phyloP scores from a whole-genome alignment of 2,329 filamentous ascomycete species.

The Fusarium avenaceum region DNA sequence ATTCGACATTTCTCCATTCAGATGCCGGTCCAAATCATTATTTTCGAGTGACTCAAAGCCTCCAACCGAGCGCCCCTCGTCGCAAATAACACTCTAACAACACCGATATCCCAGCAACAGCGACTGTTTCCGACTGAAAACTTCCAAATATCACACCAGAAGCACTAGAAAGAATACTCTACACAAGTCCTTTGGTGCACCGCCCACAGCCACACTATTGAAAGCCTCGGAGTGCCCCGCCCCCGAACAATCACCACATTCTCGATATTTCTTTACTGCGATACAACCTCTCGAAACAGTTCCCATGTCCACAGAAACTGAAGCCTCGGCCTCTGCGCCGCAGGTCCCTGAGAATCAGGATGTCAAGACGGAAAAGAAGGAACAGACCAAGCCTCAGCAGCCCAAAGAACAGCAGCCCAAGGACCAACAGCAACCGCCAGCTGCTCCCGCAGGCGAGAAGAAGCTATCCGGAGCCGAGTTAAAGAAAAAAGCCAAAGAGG shows the following conservation, averaged over 20 bases:
- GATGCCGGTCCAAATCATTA: constrained; percentile 44
- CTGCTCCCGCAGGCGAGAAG: constrained; percentile 54
- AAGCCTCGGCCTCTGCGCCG: constrained; percentile 49
- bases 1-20: constrained; percentile 44
- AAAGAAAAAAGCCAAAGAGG: constrained; percentile 90
- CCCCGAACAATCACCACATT: constrained; percentile 30
- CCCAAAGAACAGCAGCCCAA: constrained; percentile 41
- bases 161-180: not conserved
- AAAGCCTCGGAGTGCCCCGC: constrained; percentile 40
- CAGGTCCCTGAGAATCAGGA: constrained; percentile 46
- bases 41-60: constrained; percentile 55
- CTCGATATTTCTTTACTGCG: constrained; percentile 22
- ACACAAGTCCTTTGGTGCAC: not conserved
- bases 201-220: constrained; percentile 18
- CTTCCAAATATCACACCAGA: not conserved
- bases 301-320: constrained; percentile 53
- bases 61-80: constrained; percentile 27
- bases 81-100: constrained; percentile 22
- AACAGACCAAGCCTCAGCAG: constrained; percentile 44
- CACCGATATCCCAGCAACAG: constrained; percentile 1
- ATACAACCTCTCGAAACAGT: constrained; percentile 17
- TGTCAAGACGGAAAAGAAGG: constrained; percentile 47
- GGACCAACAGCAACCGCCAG: constrained; percentile 41
- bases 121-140: constrained; percentile 5
- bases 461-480: constrained; percentile 82